Evolutionary conservation across 345 rosid genomes (phyloP).

Genomic region (Dipteronia dyeriana): DNA sequence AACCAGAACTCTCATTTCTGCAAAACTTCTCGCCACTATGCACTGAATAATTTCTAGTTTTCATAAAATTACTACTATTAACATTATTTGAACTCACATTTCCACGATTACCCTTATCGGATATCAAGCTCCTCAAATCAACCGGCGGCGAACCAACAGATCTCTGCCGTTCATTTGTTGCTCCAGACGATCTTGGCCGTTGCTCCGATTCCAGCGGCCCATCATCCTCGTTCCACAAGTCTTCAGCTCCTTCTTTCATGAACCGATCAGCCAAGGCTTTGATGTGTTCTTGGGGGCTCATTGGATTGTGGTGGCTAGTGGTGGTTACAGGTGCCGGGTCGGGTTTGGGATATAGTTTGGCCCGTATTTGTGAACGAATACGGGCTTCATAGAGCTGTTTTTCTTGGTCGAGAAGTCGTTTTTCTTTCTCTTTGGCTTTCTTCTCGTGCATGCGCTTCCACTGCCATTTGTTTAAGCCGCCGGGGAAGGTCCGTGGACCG

Average conservation of each 20-base stretch:
- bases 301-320: conserved; percentile 36
- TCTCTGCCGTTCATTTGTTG: conserved; percentile 29
- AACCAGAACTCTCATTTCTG: too few species aligned
- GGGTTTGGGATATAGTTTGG: conserved; percentile 42
- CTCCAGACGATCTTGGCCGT: conserved; percentile 10
- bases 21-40: neutral
- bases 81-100: conserved; percentile 27
- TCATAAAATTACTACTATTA: neutral
- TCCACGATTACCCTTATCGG: conserved; percentile 24
- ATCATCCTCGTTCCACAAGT: conserved; percentile 85
- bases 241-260: conserved; percentile 84
- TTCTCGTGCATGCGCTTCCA: conserved; percentile 99
- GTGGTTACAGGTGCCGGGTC: conserved; percentile 19
- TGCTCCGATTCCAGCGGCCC: conserved; percentile 59
- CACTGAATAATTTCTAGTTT: conserved; percentile 16
- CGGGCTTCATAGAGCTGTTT: conserved; percentile 87
- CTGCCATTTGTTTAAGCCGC: conserved; percentile 96
- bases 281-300: conserved; percentile 64
- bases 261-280: conserved; percentile 88
- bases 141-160: conserved; percentile 43
- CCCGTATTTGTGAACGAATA: conserved; percentile 69
- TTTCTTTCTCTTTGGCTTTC: conserved; percentile 87
- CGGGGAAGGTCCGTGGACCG: conserved; percentile 94
- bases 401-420: conserved; percentile 79
- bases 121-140: conserved; percentile 51